Evolutionary conservation across 352 stramenopile species (phyloP).

Genomic region (Phytophthora hybrid): DNA sequence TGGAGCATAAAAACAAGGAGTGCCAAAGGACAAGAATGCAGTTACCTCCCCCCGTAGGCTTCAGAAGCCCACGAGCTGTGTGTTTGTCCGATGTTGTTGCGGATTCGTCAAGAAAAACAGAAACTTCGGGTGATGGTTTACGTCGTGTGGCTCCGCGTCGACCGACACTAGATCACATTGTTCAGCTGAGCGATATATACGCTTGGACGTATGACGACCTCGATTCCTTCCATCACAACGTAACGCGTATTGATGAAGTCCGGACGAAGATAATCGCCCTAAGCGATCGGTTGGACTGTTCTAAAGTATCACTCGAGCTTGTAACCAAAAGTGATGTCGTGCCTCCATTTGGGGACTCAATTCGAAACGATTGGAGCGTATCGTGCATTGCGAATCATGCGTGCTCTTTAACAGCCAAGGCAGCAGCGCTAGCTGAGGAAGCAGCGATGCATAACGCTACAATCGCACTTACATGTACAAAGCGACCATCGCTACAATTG

Average conservation of each 20-base stretch:
- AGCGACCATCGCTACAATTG: slow-evolving; percentile 44
- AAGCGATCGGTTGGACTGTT: slow-evolving; percentile 40
- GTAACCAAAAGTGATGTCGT: not conserved
- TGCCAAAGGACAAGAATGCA: not conserved
- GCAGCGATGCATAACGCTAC: slow-evolving; percentile 54
- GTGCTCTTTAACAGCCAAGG: slow-evolving; percentile 25
- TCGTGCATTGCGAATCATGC: slow-evolving; percentile 23
- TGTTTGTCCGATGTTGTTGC: slow-evolving; percentile 1
- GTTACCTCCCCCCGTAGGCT: slow-evolving; percentile 2
- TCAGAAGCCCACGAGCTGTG: slow-evolving; percentile 16
- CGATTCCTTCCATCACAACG: slow-evolving; percentile 50
- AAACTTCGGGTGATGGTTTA: not conserved
- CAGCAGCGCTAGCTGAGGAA: slow-evolving; percentile 48
- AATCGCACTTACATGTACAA: slow-evolving; percentile 54
- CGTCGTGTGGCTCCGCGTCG: not conserved
- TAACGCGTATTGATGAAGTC: slow-evolving; percentile 53
- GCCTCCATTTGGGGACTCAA: slow-evolving; percentile 7
- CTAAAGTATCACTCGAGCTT: slow-evolving; percentile 15
- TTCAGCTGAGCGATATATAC: slow-evolving; percentile 47
- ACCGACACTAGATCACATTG: not conserved
- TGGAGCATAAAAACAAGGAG: slow-evolving; percentile 22
- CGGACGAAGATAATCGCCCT: slow-evolving; percentile 41
- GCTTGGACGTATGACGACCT: slow-evolving; percentile 63
- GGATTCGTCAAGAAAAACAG: not conserved
- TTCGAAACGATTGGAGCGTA: slow-evolving; percentile 26